Evolutionary conservation across 2,329 filamentous ascomycete genomes (phyloP).

Genomic region (Cordyceps farinosa): DNA sequence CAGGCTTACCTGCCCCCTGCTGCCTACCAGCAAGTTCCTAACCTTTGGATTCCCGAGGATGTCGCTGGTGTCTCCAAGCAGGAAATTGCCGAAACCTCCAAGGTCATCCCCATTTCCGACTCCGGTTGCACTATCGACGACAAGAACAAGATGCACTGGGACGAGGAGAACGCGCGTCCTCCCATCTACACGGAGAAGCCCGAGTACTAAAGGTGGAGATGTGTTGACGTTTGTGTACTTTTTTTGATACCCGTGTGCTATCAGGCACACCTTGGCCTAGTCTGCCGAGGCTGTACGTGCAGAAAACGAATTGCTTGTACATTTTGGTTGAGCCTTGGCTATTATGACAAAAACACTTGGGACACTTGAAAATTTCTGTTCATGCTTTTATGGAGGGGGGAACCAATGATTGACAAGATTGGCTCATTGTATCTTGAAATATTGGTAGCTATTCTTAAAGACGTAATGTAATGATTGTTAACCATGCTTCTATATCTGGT

Average conservation of each 20-base stretch:
- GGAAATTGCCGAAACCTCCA: conserved; percentile 64
- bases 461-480: conserved; percentile 5
- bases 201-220: conserved; percentile 35
- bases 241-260: conserved; percentile 17
- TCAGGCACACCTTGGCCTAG: conserved; percentile 6
- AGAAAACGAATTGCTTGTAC: background rate
- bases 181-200: conserved; percentile 45
- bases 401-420: background rate
- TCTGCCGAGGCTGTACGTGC: background rate
- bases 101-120: conserved; percentile 68
- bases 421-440: background rate
- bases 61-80: conserved; percentile 65
- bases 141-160: conserved; percentile 50
- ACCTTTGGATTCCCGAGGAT: conserved; percentile 75
- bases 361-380: background rate
- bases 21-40: conserved; percentile 56
- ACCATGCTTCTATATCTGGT: background rate
- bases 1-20: conserved; percentile 72
- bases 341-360: background rate
- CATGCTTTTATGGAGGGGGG: background rate
- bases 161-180: conserved; percentile 39
- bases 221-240: background rate
- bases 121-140: conserved; percentile 67
- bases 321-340: background rate
- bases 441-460: conserved; percentile 3